Percentiles rank a stretch among this genome's conserved stretches.
phyloP scores from a whole-genome alignment of 1,284 basidiomycete genomes.

The Tremellales sp. region DNA sequence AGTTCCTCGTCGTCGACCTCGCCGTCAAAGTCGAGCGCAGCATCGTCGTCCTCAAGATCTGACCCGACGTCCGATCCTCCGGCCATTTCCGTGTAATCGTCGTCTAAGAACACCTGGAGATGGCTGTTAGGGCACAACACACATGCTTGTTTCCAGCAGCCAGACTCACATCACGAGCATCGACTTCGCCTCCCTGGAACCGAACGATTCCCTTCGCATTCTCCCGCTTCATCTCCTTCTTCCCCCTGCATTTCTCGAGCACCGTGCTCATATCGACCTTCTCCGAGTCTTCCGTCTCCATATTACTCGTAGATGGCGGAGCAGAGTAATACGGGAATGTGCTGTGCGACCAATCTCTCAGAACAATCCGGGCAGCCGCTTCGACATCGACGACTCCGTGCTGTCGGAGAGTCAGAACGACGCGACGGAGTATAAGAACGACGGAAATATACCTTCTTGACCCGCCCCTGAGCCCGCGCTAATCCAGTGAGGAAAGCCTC shows the following conservation, averaged over 20 bases:
- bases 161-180: slow-evolving; percentile 53
- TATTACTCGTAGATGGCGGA: slow-evolving; percentile 39
- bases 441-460: slow-evolving; percentile 65
- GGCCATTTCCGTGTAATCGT: slow-evolving; percentile 51
- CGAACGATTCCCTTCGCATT: slow-evolving; percentile 54
- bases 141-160: not conserved
- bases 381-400: slow-evolving; percentile 76
- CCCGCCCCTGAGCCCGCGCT: slow-evolving; percentile 70
- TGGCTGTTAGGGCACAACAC: too few relatives aligned
- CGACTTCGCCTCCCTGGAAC: slow-evolving; percentile 55
- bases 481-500: slow-evolving; percentile 76
- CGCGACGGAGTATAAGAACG: not conserved
- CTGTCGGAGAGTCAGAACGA: slow-evolving; percentile 16
- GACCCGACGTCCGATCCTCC: slow-evolving; percentile 31
- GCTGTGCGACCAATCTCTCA: slow-evolving; percentile 85
- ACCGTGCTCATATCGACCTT: slow-evolving; percentile 49
- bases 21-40: slow-evolving; percentile 27
- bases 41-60: slow-evolving; percentile 36
- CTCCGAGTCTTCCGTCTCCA: slow-evolving; percentile 26
- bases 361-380: slow-evolving; percentile 72
- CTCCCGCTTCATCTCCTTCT: slow-evolving; percentile 55
- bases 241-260: slow-evolving; percentile 60
- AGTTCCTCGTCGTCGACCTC: slow-evolving; percentile 31
- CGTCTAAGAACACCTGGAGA: slow-evolving; percentile 53
- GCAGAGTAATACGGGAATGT: slow-evolving; percentile 74